These are phyloP conservation scores for Sugiyamaella paludigena DNA, from an alignment of 1,139 yeast genomes.

Conservation along the genomic window DNA sequence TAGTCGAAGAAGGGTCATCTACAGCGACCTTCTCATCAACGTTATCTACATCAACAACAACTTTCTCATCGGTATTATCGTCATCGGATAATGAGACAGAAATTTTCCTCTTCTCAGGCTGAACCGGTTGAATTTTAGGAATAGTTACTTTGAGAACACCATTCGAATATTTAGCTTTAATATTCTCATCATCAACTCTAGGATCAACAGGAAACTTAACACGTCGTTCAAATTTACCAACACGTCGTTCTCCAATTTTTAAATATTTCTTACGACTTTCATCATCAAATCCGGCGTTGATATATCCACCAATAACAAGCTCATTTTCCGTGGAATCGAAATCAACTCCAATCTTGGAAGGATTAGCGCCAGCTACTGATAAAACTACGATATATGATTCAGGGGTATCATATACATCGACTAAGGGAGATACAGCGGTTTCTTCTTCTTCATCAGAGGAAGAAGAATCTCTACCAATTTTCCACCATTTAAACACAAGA, in stretches of 20 bases:
- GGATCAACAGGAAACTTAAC: slow-evolving; percentile 53
- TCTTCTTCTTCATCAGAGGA: slow-evolving; percentile 35
- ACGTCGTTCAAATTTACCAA: slow-evolving; percentile 50
- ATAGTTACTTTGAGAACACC: slow-evolving; percentile 53
- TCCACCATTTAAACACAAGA: slow-evolving; percentile 1
- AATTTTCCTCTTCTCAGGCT: slow-evolving; percentile 21
- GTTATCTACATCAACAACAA: too few species aligned
- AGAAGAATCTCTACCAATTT: neutral
- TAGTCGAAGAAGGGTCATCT: too few species aligned
- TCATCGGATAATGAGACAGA: slow-evolving; percentile 18
- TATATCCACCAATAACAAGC: slow-evolving; percentile 19
- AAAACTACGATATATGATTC: slow-evolving; percentile 46
- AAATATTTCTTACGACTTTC: slow-evolving; percentile 18
- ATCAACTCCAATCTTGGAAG: slow-evolving; percentile 51
- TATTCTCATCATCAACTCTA: slow-evolving; percentile 49
- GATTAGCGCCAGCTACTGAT: slow-evolving; percentile 55
- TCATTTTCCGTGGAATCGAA: slow-evolving; percentile 45
- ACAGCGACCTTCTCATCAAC: too few species aligned
- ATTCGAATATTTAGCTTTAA: slow-evolving; percentile 50
- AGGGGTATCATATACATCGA: slow-evolving; percentile 51
- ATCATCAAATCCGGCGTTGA: slow-evolving; percentile 8
- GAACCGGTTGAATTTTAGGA: slow-evolving; percentile 41
- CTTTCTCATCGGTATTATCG: slow-evolving; percentile 12
- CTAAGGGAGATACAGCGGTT: slow-evolving; percentile 53
- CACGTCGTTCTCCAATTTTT: slow-evolving; percentile 32